Base-by-base conservation (phyloP, 768 basidiomycete species). In the Termitomyces sp. region DNA sequence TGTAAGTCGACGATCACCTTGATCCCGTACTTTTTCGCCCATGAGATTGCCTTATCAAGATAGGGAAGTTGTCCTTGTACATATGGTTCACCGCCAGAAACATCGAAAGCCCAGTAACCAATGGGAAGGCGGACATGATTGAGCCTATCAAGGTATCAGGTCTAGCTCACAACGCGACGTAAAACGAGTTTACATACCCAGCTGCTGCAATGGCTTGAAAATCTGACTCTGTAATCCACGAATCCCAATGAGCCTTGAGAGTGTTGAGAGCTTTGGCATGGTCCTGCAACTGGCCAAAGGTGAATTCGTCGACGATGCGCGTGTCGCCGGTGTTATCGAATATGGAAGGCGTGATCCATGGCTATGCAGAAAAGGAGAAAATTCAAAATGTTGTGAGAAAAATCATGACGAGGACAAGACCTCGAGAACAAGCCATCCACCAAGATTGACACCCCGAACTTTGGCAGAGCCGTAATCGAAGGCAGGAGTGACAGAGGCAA, bases 41-140 rank as follows among this genome's bases (percentile, higher is more conserved):
- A 93, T 22, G 66, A 66, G 44, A 88, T 77, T 8, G 88, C 89
- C 40, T 83, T 78, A 58, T 74, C 60, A 21, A 92, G 71, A 69
- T 87, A 91, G 19, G 83, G 77, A 34, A 88, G 71, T 66, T 91
- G 90, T 12, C 90, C 90, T 68, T 82, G 79, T 55, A 90, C 81
- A 66, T 79, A 92, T 7, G 91, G 92, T 62, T 93, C 87, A 5
- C 89, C 89, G 12, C 76, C 74, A 21, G 80, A 77, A 35, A 92
- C 83, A 55, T 94, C 90, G 62, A 86, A 92, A 1, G 88, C 91
- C 90, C 90, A 95, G 68, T 90, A 96, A 12, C 92, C 93, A 43
- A 95, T 89, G 14, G 91, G 90, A 37, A 93, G 64, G 45, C 90
- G 83, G 54, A 93, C 86, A 67, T 91, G 89, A 64, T 91, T 93